These are phyloP conservation scores for Penicillium sp. DNA, from an alignment of 2,329 filamentous ascomycete species.

Conservation along the genomic window DNA sequence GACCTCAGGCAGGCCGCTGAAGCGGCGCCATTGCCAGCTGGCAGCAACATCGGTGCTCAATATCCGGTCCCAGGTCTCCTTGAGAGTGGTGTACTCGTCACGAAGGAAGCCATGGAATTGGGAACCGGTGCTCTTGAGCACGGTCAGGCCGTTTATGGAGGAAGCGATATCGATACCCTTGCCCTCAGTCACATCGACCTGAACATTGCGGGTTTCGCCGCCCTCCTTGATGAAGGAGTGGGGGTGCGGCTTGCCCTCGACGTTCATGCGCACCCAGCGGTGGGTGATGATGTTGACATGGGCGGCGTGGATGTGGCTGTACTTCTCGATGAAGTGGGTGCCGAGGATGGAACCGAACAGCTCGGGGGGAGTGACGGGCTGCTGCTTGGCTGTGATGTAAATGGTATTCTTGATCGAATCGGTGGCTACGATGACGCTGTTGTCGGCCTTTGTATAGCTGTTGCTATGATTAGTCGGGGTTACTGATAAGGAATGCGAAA, in stretches of 20 bases:
- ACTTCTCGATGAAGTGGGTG: constrained; percentile 81
- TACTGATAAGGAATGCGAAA: not conserved
- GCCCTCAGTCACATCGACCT: constrained; percentile 62
- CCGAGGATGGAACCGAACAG: constrained; percentile 81
- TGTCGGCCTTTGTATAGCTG: constrained; percentile 90
- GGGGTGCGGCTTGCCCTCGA: constrained; percentile 86
- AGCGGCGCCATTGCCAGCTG: constrained; percentile 76
- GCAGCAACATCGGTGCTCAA: constrained; percentile 89
- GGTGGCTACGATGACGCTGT: constrained; percentile 89
- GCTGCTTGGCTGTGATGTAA: constrained; percentile 90
- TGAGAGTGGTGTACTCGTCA: constrained; percentile 87
- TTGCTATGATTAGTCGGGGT: not conserved
- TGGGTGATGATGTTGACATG: constrained; percentile 78
- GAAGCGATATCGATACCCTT: constrained; percentile 71
- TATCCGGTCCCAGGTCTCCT: constrained; percentile 91
- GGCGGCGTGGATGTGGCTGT: constrained; percentile 79
- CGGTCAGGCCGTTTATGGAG: constrained; percentile 72
- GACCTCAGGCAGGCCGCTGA: constrained; percentile 63
- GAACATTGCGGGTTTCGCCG: constrained; percentile 77
- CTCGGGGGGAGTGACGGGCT: constrained; percentile 88
- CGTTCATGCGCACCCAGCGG: constrained; percentile 81
- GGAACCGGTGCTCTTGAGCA: constrained; percentile 94
- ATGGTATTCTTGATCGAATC: constrained; percentile 98
- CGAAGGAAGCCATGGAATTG: constrained; percentile 92
- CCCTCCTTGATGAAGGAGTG: constrained; percentile 93